Evolutionary conservation across 371 early-diverging fungal genomes (phyloP), one percentile per base, ranked within the genome.

Genomic region (Apophysomyces variabilis): DNA sequence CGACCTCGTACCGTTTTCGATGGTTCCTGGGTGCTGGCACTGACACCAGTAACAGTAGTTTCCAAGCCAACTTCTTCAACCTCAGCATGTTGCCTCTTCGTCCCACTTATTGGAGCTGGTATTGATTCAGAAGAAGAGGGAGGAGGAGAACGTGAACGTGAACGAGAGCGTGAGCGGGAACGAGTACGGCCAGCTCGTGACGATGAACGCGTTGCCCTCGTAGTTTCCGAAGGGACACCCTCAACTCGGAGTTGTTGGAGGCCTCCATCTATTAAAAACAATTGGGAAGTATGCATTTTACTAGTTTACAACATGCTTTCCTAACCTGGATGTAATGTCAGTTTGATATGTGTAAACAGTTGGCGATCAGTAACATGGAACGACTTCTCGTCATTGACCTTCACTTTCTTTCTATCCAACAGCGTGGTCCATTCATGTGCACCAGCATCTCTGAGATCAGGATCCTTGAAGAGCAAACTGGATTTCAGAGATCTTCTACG

Each of bases 171-270:
- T 26, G 32, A 26, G 32, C 32, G 32, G 32, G 32, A 26, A 26
- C 32, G 32, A 26, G 32, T 3, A 26, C 32, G 32, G 32, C 32
- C 32, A 26, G 32, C 32, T 26, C 32, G 32, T 26, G 32, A 26
- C 3, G 46, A 7, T 2, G 13, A 18, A 7, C 46, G 46, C 13
- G 13, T 7, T 45, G 6, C 46, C 4, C 0, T 45, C 4, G 1
- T 13, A 6, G 12, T 6, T 45, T 45, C 12, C n/a, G 44, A 45
- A 13, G 71, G 64, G 36, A n/a, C 14, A 4, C 71, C 71, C 16
- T 66, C 21, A 1, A 56, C 69, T 47, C 64, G 61, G 21, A 77
- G 61, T 56, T 77, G 75, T 39, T 77, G 78, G 12, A 77, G 61
- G 32, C 75, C 75, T 6, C 78, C 78, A 58, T 77, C 78, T 58